phyloP scores from a whole-genome alignment of 208 protist genomes.

The Lotmaria passim region DNA sequence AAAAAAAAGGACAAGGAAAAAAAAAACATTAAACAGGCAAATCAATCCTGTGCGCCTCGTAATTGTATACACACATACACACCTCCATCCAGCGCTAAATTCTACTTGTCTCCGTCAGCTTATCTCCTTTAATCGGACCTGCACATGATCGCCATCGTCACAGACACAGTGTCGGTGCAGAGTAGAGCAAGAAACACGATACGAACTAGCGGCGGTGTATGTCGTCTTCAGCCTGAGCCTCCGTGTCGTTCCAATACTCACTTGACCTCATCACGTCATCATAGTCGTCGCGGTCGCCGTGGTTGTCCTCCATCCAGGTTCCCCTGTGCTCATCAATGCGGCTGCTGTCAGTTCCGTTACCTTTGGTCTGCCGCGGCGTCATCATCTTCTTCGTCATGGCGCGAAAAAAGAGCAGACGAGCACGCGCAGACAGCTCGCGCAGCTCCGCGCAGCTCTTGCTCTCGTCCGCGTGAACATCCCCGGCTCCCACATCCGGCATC shows the following conservation, averaged over 20 bases:
- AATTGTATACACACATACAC: too few relatives aligned
- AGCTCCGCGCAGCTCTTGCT: slow-evolving; percentile 12
- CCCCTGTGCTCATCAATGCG: not conserved
- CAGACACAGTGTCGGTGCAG: too few relatives aligned
- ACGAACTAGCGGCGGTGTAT: not conserved
- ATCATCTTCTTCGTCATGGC: slow-evolving; percentile 84
- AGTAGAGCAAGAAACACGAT: not conserved
- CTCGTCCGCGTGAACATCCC: not conserved
- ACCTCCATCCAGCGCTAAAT: too few relatives aligned
- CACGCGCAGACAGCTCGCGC: slow-evolving; percentile 40
- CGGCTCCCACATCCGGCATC: not conserved
- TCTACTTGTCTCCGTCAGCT: too few relatives aligned
- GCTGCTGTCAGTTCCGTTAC: not conserved
- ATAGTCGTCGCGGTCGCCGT: not conserved
- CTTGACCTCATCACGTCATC: not conserved
- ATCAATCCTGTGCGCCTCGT: too few relatives aligned
- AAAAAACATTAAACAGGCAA: too few relatives aligned
- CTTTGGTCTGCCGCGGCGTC: slow-evolving; percentile 8
- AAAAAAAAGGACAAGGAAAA: too few relatives aligned
- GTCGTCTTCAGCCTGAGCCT: not conserved
- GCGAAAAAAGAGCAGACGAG: slow-evolving; percentile 68
- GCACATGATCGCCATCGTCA: too few relatives aligned
- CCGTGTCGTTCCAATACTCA: not conserved
- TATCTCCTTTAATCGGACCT: too few relatives aligned
- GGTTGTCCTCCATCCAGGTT: too few relatives aligned